Conservation (phyloP, 75 land plant genomes). For the Pinus tabuliformis region DNA sequence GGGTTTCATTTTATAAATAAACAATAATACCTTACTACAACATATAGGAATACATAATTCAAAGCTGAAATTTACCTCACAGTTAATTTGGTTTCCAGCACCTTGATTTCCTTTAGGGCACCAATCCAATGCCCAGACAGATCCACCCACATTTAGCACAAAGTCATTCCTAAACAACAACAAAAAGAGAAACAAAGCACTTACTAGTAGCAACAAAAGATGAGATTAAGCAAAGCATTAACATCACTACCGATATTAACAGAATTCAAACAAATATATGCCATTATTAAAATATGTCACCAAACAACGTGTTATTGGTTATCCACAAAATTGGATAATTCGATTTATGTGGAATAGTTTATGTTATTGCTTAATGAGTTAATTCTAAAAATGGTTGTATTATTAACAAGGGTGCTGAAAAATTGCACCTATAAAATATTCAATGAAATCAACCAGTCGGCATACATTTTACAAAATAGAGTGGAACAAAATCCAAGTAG, state of each 20-base stretch:
- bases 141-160: constrained; percentile 75
- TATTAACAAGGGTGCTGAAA: neutral
- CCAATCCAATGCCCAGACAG: constrained; percentile 96
- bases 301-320: neutral
- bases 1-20: neutral
- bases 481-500: too few species aligned
- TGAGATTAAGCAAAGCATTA: neutral
- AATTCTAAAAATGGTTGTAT: neutral
- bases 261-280: neutral
- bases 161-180: constrained; percentile 64
- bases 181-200: neutral
- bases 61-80: constrained; percentile 44
- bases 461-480: neutral
- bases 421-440: neutral
- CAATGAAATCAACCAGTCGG: neutral
- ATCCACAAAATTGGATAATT: neutral
- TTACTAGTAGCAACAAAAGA: neutral
- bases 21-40: neutral
- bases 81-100: constrained; percentile 13
- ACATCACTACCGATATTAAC: neutral
- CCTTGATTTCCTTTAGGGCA: constrained; percentile 64
- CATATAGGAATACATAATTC: neutral
- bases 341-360: neutral
- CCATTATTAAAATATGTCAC: neutral
- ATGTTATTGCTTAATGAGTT: neutral